Conservation (phyloP, 1,284 basidiomycete species). For the Sparassis latifolia region DNA sequence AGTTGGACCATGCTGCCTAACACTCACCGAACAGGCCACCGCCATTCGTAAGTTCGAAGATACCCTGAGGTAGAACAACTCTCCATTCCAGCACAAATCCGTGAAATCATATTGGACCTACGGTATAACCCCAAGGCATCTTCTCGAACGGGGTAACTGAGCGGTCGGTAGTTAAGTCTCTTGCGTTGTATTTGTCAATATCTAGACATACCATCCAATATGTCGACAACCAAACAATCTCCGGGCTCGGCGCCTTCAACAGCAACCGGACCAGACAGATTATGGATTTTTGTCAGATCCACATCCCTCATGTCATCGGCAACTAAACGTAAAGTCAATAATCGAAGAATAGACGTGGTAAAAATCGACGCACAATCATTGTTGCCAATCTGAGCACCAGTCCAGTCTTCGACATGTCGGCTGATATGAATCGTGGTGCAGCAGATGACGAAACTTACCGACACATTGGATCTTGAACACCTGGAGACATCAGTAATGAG, state of each 20-base stretch:
- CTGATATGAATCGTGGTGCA: neutral
- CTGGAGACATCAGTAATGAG: slow-evolving; percentile 11
- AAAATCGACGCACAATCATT: slow-evolving; percentile 49
- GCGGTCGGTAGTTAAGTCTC: neutral
- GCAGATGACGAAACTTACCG: slow-evolving; percentile 32
- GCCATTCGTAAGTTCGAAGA: slow-evolving; percentile 69
- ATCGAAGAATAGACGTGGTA: neutral
- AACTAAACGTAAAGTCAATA: slow-evolving; percentile 24
- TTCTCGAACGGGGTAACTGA: slow-evolving; percentile 65
- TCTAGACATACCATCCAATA: slow-evolving; percentile 52
- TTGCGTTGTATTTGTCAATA: neutral
- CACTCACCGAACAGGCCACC: slow-evolving; percentile 65
- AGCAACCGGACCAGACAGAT: slow-evolving; percentile 70
- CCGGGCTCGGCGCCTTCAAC: slow-evolving; percentile 75
- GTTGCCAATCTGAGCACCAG: slow-evolving; percentile 70
- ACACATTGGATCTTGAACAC: slow-evolving; percentile 74
- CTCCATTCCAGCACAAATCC: neutral
- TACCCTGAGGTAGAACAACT: slow-evolving; percentile 37
- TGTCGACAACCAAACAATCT: slow-evolving; percentile 74
- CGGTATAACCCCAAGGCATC: slow-evolving; percentile 80
- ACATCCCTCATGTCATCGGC: slow-evolving; percentile 67
- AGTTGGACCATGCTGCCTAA: neutral
- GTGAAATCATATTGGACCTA: slow-evolving; percentile 22
- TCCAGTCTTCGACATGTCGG: slow-evolving; percentile 47
- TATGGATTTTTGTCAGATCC: slow-evolving; percentile 62